phyloP scores from a whole-genome alignment of 1,284 basidiomycete species.

The Vanrija sp. region DNA sequence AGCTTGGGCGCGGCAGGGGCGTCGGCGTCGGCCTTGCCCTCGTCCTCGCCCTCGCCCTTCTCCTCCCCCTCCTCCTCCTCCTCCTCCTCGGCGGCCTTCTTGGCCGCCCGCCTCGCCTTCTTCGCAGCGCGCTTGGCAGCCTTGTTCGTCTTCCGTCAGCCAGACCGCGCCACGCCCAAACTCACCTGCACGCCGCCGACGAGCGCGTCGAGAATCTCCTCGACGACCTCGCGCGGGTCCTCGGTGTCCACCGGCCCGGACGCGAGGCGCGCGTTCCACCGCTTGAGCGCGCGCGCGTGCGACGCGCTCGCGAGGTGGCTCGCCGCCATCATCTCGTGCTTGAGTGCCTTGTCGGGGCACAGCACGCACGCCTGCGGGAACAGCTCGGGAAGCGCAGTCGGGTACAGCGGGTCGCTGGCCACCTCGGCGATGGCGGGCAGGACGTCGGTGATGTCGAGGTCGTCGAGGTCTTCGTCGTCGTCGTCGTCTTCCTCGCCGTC shows the following conservation, averaged over 20 bases:
- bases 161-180: neutral
- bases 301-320: constrained; percentile 52
- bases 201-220: constrained; percentile 23
- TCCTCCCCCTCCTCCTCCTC: neutral
- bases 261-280: constrained; percentile 21
- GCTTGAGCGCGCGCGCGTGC: constrained; percentile 31
- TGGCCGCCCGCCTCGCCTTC: neutral
- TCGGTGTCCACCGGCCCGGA: neutral
- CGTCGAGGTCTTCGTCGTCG: neutral
- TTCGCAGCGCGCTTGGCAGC: constrained; percentile 2
- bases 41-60: neutral
- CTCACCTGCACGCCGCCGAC: neutral
- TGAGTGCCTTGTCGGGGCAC: constrained; percentile 71
- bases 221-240: constrained; percentile 33
- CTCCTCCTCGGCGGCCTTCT: constrained; percentile 2
- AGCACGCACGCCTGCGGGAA: constrained; percentile 61
- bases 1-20: neutral
- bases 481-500: constrained; percentile 12
- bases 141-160: neutral
- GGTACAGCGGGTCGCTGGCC: constrained; percentile 57
- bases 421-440: constrained; percentile 60
- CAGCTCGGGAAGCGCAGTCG: constrained; percentile 34
- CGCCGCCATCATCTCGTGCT: constrained; percentile 60
- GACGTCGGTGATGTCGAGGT: constrained; percentile 1
- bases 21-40: neutral